phyloP scores from a whole-genome alignment of 2,329 filamentous ascomycete genomes.

The Apiospora pterosperma region DNA sequence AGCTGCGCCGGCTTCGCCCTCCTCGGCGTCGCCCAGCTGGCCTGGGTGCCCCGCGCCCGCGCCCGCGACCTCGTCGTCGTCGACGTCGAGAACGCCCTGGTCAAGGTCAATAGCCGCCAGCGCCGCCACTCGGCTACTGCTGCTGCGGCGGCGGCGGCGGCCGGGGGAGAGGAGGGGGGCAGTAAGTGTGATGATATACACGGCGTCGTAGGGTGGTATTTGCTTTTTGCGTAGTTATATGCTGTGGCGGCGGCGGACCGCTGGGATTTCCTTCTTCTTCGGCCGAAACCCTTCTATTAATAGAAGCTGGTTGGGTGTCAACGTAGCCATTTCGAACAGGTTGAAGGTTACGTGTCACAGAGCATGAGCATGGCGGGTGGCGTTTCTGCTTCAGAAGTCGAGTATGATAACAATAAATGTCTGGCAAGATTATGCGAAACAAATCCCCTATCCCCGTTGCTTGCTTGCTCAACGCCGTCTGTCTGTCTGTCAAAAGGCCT shows the following conservation, averaged over 20 bases:
- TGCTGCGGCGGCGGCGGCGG: neutral
- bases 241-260: too few relatives aligned
- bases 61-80: conserved; percentile 16
- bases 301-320: too few relatives aligned
- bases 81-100: conserved; percentile 3
- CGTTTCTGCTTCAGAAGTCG: neutral
- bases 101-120: neutral
- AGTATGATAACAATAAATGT: too few relatives aligned
- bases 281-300: too few relatives aligned
- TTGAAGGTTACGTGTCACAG: neutral
- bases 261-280: too few relatives aligned
- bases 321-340: too few relatives aligned
- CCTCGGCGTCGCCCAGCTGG: conserved; percentile 25
- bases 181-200: neutral
- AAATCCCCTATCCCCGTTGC: too few relatives aligned
- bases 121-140: neutral
- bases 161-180: neutral
- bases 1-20: conserved; percentile 30
- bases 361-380: neutral
- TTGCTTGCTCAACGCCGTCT: too few relatives aligned
- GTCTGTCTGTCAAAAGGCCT: too few relatives aligned
- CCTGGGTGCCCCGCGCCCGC: conserved; percentile 27
- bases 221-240: too few relatives aligned
- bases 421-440: too few relatives aligned
- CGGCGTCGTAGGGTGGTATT: neutral